Base-by-base conservation (phyloP, 2,329 filamentous ascomycete genomes). In the Onygenales sp. region DNA sequence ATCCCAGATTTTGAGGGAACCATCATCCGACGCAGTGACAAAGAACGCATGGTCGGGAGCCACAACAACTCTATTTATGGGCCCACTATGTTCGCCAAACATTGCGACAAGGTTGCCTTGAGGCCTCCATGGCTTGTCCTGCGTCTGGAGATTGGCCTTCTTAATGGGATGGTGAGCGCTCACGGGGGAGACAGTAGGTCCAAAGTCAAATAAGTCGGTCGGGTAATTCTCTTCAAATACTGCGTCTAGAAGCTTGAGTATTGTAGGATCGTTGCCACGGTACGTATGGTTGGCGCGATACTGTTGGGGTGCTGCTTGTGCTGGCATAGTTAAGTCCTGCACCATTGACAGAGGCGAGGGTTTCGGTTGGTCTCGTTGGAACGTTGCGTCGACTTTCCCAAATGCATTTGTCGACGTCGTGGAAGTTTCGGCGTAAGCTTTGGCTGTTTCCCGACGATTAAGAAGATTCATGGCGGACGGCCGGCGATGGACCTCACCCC, bases 11-110 rank as follows among this genome's bases (percentile, higher is more conserved):
- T 89, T 95, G 54, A 96, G 88, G 6, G 81, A 83, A 2, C 93
- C 89, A 69, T 98, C 93, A 63, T 95, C 89, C 8, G 91, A 92
- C 6, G 85, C 92, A 0, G 93, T 97, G 54, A 96, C 79, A 69
- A 98, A 98, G 72, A 98, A 98, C 4, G 85, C 75, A 66, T 98
- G 92, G 64, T 98, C 93, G 0, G 92, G 89, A 1, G 93, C 85
- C 7, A 89, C 82, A 2, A 87, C 77, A 9, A 97, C 82, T 8
- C 91, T 83, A 63, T 87, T 95, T 58, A 97, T 82, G 7, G 88
- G 81, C 0, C 83, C 89, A 32, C 78, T 84, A 65, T 98, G 93
- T 66, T 98, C 93, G 1, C 87, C 83, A 64, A 97, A 90, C 1
- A 89, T 89, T 2, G 91, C 89, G 17, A 97, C 86, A 7, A 97